These are phyloP conservation scores for Prunus kanzakura DNA, from an alignment of 306 rosid species.

Conservation along the genomic window DNA sequence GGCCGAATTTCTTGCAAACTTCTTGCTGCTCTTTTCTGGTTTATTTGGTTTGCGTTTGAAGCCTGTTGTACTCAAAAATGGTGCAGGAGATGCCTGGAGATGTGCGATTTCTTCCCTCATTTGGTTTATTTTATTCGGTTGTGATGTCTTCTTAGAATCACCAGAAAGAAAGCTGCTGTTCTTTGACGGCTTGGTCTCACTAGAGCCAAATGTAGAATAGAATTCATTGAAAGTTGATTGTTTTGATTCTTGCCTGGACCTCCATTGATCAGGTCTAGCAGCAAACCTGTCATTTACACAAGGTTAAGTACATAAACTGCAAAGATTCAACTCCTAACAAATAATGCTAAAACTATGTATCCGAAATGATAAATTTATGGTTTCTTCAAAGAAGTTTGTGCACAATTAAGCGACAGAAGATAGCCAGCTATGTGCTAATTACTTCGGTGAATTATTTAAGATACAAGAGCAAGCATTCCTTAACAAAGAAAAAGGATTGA, in stretches of 20 bases:
- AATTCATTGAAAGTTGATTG: slow-evolving; percentile 71
- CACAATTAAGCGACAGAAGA: background rate
- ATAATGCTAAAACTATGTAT: slow-evolving; percentile 4
- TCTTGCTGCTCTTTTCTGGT: slow-evolving; percentile 30
- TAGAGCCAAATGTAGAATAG: slow-evolving; percentile 61
- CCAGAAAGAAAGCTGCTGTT: slow-evolving; percentile 46
- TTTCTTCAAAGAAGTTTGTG: background rate
- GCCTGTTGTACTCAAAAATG: slow-evolving; percentile 61
- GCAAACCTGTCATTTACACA: slow-evolving; percentile 56
- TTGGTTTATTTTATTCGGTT: slow-evolving; percentile 47
- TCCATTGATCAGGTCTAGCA: slow-evolving; percentile 82
- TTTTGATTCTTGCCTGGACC: slow-evolving; percentile 75
- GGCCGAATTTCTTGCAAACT: slow-evolving; percentile 24
- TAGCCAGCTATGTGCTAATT: background rate
- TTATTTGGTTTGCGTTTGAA: slow-evolving; percentile 44
- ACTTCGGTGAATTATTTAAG: background rate
- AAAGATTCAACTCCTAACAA: slow-evolving; percentile 12
- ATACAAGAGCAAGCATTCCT: background rate
- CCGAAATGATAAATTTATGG: background rate
- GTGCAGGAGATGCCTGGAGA: slow-evolving; percentile 44
- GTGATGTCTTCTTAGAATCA: slow-evolving; percentile 35
- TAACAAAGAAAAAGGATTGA: background rate
- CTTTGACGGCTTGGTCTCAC: slow-evolving; percentile 42
- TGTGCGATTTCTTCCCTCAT: slow-evolving; percentile 64
- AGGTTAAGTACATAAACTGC: slow-evolving; percentile 11